Evolutionary conservation across 768 basidiomycete genomes (phyloP).

Genomic region (Boletus huronensis): DNA sequence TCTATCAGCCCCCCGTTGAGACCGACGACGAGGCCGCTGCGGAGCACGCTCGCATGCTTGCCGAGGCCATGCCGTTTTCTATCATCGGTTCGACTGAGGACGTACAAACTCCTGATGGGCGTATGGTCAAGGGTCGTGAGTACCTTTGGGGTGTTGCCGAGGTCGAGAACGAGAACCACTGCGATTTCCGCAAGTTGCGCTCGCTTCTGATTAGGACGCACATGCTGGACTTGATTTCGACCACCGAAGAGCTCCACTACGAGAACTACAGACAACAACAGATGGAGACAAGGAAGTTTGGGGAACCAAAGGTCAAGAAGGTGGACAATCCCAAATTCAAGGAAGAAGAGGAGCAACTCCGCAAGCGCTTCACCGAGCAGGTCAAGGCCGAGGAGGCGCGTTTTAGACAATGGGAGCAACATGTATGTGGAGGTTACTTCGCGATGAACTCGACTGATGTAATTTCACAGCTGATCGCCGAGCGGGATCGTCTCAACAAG

Average conservation of each 20-base stretch:
- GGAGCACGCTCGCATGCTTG: slow-evolving; percentile 83
- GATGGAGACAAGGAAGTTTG: slow-evolving; percentile 99
- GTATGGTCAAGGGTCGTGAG: slow-evolving; percentile 93
- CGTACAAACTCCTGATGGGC: slow-evolving; percentile 86
- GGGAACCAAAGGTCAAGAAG: slow-evolving; percentile 98
- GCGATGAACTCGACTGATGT: slow-evolving; percentile 13
- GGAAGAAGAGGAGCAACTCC: slow-evolving; percentile 95
- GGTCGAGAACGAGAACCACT: slow-evolving; percentile 99
- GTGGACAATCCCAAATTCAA: slow-evolving; percentile 99
- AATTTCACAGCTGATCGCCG: slow-evolving; percentile 82
- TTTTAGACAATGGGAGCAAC: slow-evolving; percentile 99
- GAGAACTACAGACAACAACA: slow-evolving; percentile 97
- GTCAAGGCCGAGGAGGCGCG: slow-evolving; percentile 97
- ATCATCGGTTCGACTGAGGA: slow-evolving; percentile 98
- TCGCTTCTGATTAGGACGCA: slow-evolving; percentile 94
- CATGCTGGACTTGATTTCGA: slow-evolving; percentile 97
- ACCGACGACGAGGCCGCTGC: slow-evolving; percentile 80
- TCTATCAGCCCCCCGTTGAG: slow-evolving; percentile 93
- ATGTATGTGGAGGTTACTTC: slow-evolving; percentile 50
- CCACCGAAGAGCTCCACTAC: slow-evolving; percentile 94
- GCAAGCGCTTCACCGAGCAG: slow-evolving; percentile 99
- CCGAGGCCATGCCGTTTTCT: slow-evolving; percentile 95
- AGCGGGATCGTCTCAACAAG: slow-evolving; percentile 98
- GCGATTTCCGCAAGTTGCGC: slow-evolving; percentile 97
- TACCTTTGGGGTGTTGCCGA: slow-evolving; percentile 99